phyloP scores from a whole-genome alignment of 345 rosid species.

The Psidium guajava region DNA sequence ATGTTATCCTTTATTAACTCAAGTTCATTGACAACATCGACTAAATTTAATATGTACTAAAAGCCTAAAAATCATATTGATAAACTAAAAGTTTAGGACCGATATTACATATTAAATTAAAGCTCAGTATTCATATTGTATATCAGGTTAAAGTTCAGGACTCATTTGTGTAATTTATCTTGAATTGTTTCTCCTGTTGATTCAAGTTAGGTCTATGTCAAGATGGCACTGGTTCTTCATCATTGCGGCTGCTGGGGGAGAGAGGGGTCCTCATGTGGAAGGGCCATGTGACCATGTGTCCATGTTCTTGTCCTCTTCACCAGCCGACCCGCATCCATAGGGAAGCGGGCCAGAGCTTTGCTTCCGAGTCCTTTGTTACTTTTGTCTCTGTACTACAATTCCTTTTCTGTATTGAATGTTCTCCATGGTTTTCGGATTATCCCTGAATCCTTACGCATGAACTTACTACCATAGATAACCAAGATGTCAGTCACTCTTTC shows the following conservation, averaged over 20 bases:
- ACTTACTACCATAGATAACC: background rate
- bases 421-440: background rate
- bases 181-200: background rate
- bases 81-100: no score
- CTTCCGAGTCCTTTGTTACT: background rate
- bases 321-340: background rate
- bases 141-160: no score
- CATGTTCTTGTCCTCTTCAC: conserved; percentile 14
- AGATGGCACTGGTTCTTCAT: background rate
- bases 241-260: background rate
- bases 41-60: no score
- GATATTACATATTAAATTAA: no score
- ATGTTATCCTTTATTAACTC: no score
- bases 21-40: no score
- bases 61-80: no score
- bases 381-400: background rate
- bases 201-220: background rate
- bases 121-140: no score
- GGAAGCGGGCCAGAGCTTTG: conserved; percentile 1
- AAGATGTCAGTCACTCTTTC: background rate
- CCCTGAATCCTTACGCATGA: background rate
- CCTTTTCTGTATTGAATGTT: background rate
- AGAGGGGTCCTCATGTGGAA: conserved; percentile 25
- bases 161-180: no score
- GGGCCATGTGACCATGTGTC: conserved; percentile 52